These are phyloP conservation scores for Tilletia horrida DNA, from an alignment of 1,284 basidiomycete species.

Conservation along the genomic window DNA sequence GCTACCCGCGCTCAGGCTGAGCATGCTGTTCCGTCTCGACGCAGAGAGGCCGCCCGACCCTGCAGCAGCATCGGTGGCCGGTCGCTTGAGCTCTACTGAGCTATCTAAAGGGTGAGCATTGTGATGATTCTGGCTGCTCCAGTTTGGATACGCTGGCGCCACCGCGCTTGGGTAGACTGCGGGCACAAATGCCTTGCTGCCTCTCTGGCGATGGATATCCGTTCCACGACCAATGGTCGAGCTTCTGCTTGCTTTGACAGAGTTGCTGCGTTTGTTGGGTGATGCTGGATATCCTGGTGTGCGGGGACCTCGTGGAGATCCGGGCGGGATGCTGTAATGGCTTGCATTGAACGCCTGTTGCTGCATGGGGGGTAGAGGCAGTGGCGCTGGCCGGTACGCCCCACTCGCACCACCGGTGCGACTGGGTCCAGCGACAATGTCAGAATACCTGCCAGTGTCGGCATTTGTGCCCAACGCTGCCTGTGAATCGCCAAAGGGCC, in stretches of 20 bases:
- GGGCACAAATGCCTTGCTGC: slow-evolving; percentile 3
- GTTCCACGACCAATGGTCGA: slow-evolving; percentile 11
- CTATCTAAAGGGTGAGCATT: not conserved
- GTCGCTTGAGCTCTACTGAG: not conserved
- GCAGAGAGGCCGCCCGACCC: not conserved
- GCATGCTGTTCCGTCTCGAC: slow-evolving; percentile 14
- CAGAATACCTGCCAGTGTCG: not conserved
- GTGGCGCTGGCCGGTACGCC: slow-evolving; percentile 3
- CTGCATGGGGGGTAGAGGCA: slow-evolving; percentile 1
- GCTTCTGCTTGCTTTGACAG: not conserved
- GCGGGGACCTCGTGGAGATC: slow-evolving; percentile 8
- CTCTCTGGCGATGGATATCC: not conserved
- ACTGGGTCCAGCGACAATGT: not conserved
- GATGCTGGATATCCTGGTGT: not conserved
- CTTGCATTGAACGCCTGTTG: not conserved
- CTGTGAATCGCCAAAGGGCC: slow-evolving; percentile 9
- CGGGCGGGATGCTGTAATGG: not conserved
- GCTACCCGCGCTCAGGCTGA: slow-evolving; percentile 9
- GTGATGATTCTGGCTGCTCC: not conserved
- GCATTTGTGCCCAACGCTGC: not conserved
- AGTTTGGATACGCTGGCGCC: slow-evolving; percentile 7
- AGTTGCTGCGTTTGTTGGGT: not conserved
- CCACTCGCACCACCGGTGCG: not conserved
- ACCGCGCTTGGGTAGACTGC: slow-evolving; percentile 13
- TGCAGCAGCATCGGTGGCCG: not conserved